Evolutionary conservation across 2,329 filamentous ascomycete genomes (phyloP).

Genomic region (Xylariaceae sp.): DNA sequence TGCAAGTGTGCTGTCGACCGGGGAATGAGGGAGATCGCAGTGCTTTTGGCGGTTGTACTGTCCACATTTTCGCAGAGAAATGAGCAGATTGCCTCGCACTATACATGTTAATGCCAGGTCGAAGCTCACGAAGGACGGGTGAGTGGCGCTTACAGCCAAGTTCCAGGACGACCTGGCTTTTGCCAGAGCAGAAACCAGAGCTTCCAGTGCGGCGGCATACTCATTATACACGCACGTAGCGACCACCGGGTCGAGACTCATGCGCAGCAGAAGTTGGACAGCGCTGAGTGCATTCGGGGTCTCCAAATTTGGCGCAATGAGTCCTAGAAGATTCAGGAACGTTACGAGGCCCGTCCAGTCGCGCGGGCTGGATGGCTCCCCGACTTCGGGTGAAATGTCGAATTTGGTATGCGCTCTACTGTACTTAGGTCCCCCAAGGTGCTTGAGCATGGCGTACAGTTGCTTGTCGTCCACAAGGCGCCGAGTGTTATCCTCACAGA

Average conservation of each 20-base stretch:
- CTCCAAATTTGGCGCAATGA: constrained; percentile 29
- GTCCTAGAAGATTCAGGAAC: constrained; percentile 35
- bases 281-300: constrained; percentile 29
- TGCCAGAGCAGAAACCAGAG: constrained; percentile 36
- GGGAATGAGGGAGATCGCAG: constrained; percentile 53
- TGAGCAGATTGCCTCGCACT: constrained; percentile 44
- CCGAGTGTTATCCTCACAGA: constrained; percentile 34
- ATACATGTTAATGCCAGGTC: constrained; percentile 7
- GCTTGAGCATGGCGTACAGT: constrained; percentile 47
- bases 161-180: constrained; percentile 28
- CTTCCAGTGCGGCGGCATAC: constrained; percentile 29
- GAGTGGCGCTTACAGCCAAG: constrained; percentile 32
- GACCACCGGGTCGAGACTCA: constrained; percentile 47
- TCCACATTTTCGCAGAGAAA: constrained; percentile 39
- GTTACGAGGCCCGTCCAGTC: constrained; percentile 39
- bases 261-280: constrained; percentile 41
- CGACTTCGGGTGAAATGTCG: constrained; percentile 17
- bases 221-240: constrained; percentile 17
- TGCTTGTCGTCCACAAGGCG: constrained; percentile 37
- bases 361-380: constrained; percentile 25
- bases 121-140: not conserved
- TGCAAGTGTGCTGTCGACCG: constrained; percentile 40
- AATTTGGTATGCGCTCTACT: constrained; percentile 25
- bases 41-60: constrained; percentile 45
- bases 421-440: constrained; percentile 48